Conservation (phyloP, 768 basidiomycete genomes). For the Clitopilus passeckerianus region DNA sequence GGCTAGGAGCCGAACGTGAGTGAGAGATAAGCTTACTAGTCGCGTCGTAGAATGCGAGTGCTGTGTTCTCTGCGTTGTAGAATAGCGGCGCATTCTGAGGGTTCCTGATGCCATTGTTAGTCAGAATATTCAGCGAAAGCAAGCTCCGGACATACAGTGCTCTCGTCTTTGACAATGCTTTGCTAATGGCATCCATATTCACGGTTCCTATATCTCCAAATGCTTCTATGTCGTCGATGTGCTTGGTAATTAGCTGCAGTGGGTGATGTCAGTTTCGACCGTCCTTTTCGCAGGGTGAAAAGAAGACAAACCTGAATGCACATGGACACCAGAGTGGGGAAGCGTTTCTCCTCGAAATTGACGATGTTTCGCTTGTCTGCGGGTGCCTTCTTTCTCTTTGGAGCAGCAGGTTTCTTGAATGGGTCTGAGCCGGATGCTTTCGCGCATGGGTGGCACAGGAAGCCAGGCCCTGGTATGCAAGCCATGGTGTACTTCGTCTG, state of each 20-base stretch:
- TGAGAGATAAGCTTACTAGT: too few species aligned
- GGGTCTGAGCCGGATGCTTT: slow-evolving; percentile 76
- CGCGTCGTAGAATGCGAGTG: slow-evolving; percentile 78
- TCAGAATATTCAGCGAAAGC: neutral
- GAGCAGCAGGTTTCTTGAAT: slow-evolving; percentile 71
- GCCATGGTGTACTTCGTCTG: slow-evolving; percentile 88
- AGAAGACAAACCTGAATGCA: slow-evolving; percentile 66
- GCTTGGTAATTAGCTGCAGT: slow-evolving; percentile 68
- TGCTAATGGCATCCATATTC: slow-evolving; percentile 82
- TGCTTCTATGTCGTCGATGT: slow-evolving; percentile 87
- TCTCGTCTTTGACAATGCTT: slow-evolving; percentile 76
- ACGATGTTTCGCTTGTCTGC: slow-evolving; percentile 66
- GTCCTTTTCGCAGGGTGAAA: neutral
- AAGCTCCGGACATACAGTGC: slow-evolving; percentile 57
- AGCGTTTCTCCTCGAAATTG: slow-evolving; percentile 62
- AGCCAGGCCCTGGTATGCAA: slow-evolving; percentile 65
- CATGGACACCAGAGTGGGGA: slow-evolving; percentile 68
- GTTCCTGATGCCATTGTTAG: slow-evolving; percentile 43
- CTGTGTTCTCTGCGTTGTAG: slow-evolving; percentile 66
- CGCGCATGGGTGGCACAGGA: slow-evolving; percentile 80
- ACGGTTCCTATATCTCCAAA: slow-evolving; percentile 82
- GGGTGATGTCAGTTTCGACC: neutral
- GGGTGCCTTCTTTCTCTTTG: slow-evolving; percentile 57
- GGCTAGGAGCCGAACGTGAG: too few species aligned
- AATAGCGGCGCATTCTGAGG: slow-evolving; percentile 79